A percentile compares a stretch with the other conserved stretches of the same genome.
phyloP scores from a whole-genome alignment of 2,329 filamentous ascomycete species.

The Hyphodiscus sp. region DNA sequence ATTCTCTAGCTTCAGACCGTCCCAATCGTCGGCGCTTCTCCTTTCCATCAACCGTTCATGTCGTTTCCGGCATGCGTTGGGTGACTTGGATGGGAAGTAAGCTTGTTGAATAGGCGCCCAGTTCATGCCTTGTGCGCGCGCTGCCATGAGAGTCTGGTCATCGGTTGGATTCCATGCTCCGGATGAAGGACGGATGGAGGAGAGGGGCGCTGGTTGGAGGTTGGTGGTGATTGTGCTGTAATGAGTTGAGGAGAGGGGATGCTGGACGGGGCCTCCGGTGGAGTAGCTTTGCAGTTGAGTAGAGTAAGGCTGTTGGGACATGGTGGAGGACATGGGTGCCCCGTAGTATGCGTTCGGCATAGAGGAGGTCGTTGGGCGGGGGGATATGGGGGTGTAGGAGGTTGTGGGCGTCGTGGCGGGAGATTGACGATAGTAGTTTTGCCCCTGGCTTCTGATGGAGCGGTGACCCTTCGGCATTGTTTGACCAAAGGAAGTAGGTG shows the following conservation, averaged over 20 bases:
- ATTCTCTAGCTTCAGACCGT: constrained; percentile 65
- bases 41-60: constrained; percentile 80
- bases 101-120: constrained; percentile 74
- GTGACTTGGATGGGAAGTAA: constrained; percentile 70
- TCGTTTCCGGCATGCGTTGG: constrained; percentile 72
- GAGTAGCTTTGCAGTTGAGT: constrained; percentile 4
- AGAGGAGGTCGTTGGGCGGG: constrained; percentile 1
- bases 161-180: constrained; percentile 69
- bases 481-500: constrained; percentile 3
- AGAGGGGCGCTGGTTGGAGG: background rate
- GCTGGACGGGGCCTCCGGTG: constrained; percentile 14
- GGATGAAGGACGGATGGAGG: constrained; percentile 44
- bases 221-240: constrained; percentile 3
- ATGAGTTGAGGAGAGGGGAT: constrained; percentile 3
- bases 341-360: background rate
- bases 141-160: constrained; percentile 65
- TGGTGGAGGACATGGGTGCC: background rate
- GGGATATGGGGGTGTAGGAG: constrained; percentile 15
- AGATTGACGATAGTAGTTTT: constrained; percentile 18
- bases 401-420: constrained; percentile 17
- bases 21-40: constrained; percentile 56
- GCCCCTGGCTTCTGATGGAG: constrained; percentile 19
- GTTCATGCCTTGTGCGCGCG: constrained; percentile 69
- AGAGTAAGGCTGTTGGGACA: constrained; percentile 4
- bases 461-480: constrained; percentile 26